Percentiles rank a stretch among this genome's conserved stretches.
phyloP scores from a whole-genome alignment of 1,284 basidiomycete genomes.

The Ceratobasidium sp. region DNA sequence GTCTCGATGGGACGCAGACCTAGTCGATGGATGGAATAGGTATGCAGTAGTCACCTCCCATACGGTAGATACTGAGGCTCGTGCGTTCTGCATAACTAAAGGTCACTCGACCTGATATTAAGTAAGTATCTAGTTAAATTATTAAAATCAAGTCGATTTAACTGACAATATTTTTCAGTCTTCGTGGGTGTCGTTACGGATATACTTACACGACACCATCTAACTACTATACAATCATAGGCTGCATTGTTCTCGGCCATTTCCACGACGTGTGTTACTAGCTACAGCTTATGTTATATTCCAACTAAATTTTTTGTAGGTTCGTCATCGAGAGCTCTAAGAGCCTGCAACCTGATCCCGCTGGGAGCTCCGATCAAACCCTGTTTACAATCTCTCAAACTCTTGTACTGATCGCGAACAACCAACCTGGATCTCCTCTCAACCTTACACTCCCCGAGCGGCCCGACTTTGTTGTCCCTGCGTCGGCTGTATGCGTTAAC shows the following conservation, averaged over 20 bases:
- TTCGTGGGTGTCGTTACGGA: conserved; percentile 2
- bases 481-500: conserved; percentile 16
- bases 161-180: not conserved
- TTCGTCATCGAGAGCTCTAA: conserved; percentile 17
- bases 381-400: not conserved
- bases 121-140: not conserved
- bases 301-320: not conserved
- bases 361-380: not conserved
- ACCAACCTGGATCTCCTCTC: not conserved
- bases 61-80: not conserved
- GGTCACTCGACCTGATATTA: conserved; percentile 8
- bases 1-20: not conserved
- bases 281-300: not conserved
- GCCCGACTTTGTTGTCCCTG: not conserved
- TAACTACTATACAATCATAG: not conserved
- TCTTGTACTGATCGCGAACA: not conserved
- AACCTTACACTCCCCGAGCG: not conserved
- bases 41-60: not conserved
- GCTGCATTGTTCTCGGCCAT: conserved; percentile 29
- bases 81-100: not conserved
- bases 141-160: not conserved
- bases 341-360: not conserved
- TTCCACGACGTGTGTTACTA: not conserved
- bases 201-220: no score
- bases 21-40: conserved; percentile 32